phyloP scores from a whole-genome alignment of 495 filamentous ascomycete genomes.

The Aspergillus heteromorphus region DNA sequence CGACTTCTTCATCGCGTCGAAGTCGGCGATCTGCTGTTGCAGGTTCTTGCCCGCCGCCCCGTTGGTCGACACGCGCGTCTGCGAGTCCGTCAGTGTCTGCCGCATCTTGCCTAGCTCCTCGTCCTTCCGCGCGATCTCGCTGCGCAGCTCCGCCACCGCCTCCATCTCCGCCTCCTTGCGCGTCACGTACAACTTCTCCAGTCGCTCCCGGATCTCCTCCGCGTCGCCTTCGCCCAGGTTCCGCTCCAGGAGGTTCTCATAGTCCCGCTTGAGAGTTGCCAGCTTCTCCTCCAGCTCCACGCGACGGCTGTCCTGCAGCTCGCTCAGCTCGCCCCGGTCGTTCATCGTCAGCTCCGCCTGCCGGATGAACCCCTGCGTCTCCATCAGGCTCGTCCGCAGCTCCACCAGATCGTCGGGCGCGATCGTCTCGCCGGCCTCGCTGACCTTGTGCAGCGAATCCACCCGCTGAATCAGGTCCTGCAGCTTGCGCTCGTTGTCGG shows the following conservation, averaged over 20 bases:
- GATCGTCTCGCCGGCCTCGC: conserved; percentile 68
- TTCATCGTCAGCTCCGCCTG: conserved; percentile 83
- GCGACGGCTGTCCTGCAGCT: conserved; percentile 58
- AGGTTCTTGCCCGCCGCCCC: conserved; percentile 84
- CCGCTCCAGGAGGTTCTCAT: conserved; percentile 74
- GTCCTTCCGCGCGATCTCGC: conserved; percentile 62
- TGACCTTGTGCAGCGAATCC: conserved; percentile 71
- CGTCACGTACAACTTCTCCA: conserved; percentile 69
- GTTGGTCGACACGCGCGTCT: conserved; percentile 59
- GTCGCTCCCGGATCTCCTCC: conserved; percentile 72
- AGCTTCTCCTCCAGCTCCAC: conserved; percentile 71
- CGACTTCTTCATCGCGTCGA: conserved; percentile 99
- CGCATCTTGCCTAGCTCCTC: conserved; percentile 75
- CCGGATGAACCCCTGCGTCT: conserved; percentile 87
- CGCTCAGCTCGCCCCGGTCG: conserved; percentile 56
- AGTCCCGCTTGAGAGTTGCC: conserved; percentile 66
- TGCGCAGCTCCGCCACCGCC: conserved; percentile 65
- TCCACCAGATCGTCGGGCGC: conserved; percentile 74
- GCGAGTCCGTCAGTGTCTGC: conserved; percentile 64
- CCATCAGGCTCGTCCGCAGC: conserved; percentile 69
- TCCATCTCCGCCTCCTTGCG: conserved; percentile 66
- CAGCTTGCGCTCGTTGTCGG: conserved; percentile 81
- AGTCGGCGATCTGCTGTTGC: conserved; percentile 95
- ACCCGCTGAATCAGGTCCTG: conserved; percentile 74
- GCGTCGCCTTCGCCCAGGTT: conserved; percentile 73